Evolutionary conservation across 805 yeast genomes (phyloP).

Genomic region (Brettanomyces naardenensis): DNA sequence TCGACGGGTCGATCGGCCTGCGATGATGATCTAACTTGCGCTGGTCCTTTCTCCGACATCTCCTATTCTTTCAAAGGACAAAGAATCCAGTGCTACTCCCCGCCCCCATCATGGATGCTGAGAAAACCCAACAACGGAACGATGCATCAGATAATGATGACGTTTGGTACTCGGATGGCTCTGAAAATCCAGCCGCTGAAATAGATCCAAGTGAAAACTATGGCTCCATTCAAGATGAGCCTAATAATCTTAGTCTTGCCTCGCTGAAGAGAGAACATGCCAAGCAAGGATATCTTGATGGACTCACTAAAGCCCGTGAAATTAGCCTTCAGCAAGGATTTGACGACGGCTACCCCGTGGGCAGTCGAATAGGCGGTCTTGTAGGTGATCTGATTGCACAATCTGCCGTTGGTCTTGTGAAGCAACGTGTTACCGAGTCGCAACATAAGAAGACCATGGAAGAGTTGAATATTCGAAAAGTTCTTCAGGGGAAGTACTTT

Average conservation of each 20-base stretch:
- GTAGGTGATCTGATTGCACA: constrained; percentile 61
- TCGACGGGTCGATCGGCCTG: no score
- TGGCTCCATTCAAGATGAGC: not conserved
- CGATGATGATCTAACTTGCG: no score
- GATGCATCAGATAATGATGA: not conserved
- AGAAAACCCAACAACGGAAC: no score
- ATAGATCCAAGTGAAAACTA: not conserved
- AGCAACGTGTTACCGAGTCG: constrained; percentile 5
- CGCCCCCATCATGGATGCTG: no score
- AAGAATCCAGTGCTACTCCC: no score
- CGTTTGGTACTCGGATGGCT: not conserved
- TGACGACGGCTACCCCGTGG: constrained; percentile 69
- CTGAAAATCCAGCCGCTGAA: not conserved
- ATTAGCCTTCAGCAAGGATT: constrained; percentile 69
- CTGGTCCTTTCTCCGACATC: no score
- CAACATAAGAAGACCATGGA: constrained; percentile 29
- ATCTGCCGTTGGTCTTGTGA: constrained; percentile 13
- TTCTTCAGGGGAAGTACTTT: constrained; percentile 49
- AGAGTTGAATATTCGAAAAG: constrained; percentile 52
- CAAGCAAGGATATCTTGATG: constrained; percentile 81
- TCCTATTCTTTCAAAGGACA: no score
- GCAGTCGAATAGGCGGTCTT: constrained; percentile 58
- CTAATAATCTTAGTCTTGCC: not conserved
- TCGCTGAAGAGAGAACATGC: constrained; percentile 49
- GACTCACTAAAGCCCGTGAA: constrained; percentile 63